Evolutionary conservation across 495 filamentous ascomycete species (phyloP).

Genomic region (Bacidia rubella): DNA sequence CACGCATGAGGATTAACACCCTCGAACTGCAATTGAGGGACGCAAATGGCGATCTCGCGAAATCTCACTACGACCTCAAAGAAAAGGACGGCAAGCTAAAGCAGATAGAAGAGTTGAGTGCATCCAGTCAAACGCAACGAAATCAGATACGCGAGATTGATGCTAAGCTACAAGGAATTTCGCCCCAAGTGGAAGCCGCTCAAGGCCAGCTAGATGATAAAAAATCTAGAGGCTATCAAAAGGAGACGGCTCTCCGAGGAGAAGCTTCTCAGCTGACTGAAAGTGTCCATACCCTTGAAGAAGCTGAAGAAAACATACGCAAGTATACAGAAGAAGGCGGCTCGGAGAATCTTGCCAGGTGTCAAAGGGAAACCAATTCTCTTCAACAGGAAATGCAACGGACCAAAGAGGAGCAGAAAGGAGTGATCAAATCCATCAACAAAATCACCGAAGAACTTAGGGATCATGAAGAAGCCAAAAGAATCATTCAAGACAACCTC

Average conservation of each 20-base stretch:
- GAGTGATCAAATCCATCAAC: conserved; percentile 56
- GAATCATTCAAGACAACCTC: conserved; percentile 76
- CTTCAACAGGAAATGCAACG: conserved; percentile 51
- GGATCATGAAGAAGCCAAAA: conserved; percentile 63
- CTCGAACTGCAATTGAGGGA: conserved; percentile 63
- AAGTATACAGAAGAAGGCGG: conserved; percentile 69
- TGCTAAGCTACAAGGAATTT: conserved; percentile 51
- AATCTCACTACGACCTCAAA: conserved; percentile 59
- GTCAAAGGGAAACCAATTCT: conserved; percentile 51
- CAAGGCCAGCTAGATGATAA: conserved; percentile 63
- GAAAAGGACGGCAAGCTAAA: conserved; percentile 53
- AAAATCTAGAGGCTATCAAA: conserved; percentile 51
- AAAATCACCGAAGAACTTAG: conserved; percentile 63
- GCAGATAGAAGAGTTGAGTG: conserved; percentile 60
- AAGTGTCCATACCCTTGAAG: conserved; percentile 61
- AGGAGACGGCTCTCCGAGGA: conserved; percentile 60
- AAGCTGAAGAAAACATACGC: conserved; percentile 63
- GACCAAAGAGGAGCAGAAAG: conserved; percentile 51
- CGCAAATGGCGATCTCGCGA: conserved; percentile 52
- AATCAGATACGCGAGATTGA: conserved; percentile 53
- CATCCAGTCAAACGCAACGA: conserved; percentile 51
- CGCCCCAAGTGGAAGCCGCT: conserved; percentile 60
- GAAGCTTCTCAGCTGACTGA: conserved; percentile 56
- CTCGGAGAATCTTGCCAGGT: conserved; percentile 51
- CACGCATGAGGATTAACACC: conserved; percentile 47